Evolutionary conservation across 2,329 filamentous ascomycete species (phyloP).

Genomic region (Venturia nashicola): DNA sequence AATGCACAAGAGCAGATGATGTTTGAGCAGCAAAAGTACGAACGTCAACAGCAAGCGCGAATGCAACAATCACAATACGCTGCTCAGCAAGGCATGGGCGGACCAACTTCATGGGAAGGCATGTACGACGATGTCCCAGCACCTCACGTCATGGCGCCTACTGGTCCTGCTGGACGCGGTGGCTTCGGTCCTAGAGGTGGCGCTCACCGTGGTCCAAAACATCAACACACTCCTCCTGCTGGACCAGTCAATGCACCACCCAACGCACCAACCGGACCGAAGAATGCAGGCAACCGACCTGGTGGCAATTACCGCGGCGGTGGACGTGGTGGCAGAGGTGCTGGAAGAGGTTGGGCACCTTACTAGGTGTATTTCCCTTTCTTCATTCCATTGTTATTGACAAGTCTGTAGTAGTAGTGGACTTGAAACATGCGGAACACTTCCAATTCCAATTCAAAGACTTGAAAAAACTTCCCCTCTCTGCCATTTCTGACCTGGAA

Average conservation of each 20-base stretch:
- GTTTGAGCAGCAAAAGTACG: constrained; percentile 70
- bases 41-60: constrained; percentile 52
- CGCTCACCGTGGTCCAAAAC: constrained; percentile 27
- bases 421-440: too few relatives aligned
- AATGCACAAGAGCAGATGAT: constrained; percentile 60
- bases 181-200: constrained; percentile 27
- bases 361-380: background rate
- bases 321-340: constrained; percentile 59
- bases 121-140: constrained; percentile 97
- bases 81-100: constrained; percentile 29
- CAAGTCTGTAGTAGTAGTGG: background rate
- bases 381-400: background rate
- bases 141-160: constrained; percentile 48
- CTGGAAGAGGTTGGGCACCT: background rate
- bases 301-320: constrained; percentile 91
- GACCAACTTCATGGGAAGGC: constrained; percentile 84
- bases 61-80: constrained; percentile 25
- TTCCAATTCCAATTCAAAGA: too few relatives aligned
- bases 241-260: constrained; percentile 43
- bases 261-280: constrained; percentile 85
- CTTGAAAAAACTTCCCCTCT: too few relatives aligned
- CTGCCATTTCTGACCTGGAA: too few relatives aligned
- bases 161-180: constrained; percentile 32
- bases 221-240: constrained; percentile 23
- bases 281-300: constrained; percentile 84